phyloP scores from a whole-genome alignment of 495 filamentous ascomycete species.

The Lasiosphaeria ovina region DNA sequence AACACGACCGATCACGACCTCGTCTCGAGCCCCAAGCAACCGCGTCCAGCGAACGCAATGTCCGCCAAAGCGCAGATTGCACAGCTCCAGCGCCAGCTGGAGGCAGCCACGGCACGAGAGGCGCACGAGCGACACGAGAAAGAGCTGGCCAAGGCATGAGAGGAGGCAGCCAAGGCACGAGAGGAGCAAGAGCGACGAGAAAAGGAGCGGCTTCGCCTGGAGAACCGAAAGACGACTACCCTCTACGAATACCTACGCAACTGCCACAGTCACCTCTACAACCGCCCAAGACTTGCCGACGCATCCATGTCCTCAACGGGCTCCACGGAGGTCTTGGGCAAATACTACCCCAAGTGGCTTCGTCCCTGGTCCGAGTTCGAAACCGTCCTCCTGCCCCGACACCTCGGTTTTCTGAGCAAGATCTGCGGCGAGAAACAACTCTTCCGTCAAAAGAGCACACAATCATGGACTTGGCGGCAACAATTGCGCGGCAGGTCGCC shows the following conservation, averaged over 20 bases:
- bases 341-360: not conserved
- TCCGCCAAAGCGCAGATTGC: no score
- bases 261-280: not conserved
- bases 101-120: no score
- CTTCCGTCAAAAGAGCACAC: conserved; percentile 1
- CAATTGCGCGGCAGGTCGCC: not conserved
- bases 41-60: no score
- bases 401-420: not conserved
- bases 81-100: no score
- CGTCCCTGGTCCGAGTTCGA: not conserved
- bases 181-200: not conserved
- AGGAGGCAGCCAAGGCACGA: no score
- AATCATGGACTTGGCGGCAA: not conserved
- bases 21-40: no score
- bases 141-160: no score
- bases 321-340: not conserved
- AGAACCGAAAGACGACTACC: not conserved
- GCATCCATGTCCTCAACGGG: not conserved
- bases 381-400: not conserved
- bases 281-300: not conserved
- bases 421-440: not conserved
- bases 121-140: no score
- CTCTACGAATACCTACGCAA: not conserved
- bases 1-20: no score
- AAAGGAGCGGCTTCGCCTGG: not conserved